Evolutionary conservation across 441 rosid genomes (phyloP), one percentile per base, ranked within the genome.

Genomic region (Populus hybrid): DNA sequence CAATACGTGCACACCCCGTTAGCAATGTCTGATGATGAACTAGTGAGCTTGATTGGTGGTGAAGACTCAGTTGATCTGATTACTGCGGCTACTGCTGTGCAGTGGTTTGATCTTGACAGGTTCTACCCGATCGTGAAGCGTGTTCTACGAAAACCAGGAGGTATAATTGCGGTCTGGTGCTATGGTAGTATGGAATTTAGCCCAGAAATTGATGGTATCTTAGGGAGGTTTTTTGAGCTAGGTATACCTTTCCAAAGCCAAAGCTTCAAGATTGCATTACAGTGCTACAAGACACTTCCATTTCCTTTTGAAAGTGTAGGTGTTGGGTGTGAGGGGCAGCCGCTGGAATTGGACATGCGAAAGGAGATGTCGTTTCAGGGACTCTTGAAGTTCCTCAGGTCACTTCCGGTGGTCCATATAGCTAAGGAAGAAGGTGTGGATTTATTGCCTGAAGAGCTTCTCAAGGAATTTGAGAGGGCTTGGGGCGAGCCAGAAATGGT

Each of bases 151-250:
- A 87, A 88, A 66, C 97, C 97, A 4, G 87, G 93, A 30, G 94
- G 97, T 1, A 70, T 89, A 20, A 46, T 90, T 21, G 94, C 92
- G 23, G 88, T 92, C 11, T 92, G 94, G 92, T 77, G 87, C 84
- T 89, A 92, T 84, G 88, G 82, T 18, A 82, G 78, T 30, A 57
- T 85, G 11, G 75, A 35, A 2, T 88, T 89, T 68, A 83, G 78
- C 78, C 88, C 93, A 0, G 82, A 77, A 70, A 81, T 92, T 64
- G 91, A 88, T 79, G 35, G 81, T 16, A 61, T 88, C 10, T 73
- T 88, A 81, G 32, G 76, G 80, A 24, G 8, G 8, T 82, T 84
- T 65, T 77, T 32, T 6, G 83, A 80, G 50, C 23, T 38, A 1
- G 28, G 73, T 1, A 59, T 16, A 21, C 68, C 84, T 11, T 84